phyloP scores from a whole-genome alignment of 1,284 basidiomycete genomes.

The Pholiota adiposa region DNA sequence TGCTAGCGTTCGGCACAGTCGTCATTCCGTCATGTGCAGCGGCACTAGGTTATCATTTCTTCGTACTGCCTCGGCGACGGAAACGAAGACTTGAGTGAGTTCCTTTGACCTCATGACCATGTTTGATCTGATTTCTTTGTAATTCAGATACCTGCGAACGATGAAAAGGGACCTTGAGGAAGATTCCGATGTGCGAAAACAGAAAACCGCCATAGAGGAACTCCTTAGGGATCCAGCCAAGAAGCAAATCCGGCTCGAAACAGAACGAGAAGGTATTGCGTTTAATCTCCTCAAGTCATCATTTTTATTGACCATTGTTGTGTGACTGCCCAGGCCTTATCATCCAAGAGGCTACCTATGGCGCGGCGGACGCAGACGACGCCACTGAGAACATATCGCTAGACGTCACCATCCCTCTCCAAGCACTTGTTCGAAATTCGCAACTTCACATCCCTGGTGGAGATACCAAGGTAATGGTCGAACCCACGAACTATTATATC shows the following conservation, averaged over 20 bases:
- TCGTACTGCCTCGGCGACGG: constrained; percentile 58
- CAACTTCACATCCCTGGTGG: constrained; percentile 82
- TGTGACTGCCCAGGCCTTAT: constrained; percentile 60
- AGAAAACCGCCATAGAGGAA: constrained; percentile 34
- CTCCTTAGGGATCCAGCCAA: constrained; percentile 42
- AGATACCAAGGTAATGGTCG: constrained; percentile 59
- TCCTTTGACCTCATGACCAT: neutral
- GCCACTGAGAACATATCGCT: constrained; percentile 58
- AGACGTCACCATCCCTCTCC: constrained; percentile 81
- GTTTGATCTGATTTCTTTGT: neutral
- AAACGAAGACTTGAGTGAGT: constrained; percentile 50
- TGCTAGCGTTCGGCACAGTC: constrained; percentile 44
- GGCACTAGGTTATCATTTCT: constrained; percentile 56
- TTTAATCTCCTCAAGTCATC: neutral
- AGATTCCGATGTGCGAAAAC: constrained; percentile 36
- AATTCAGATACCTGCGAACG: constrained; percentile 39
- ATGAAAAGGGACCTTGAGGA: constrained; percentile 39
- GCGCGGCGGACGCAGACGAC: constrained; percentile 55
- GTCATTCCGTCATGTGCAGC: constrained; percentile 57
- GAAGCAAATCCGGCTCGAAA: constrained; percentile 39
- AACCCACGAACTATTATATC: constrained; percentile 8
- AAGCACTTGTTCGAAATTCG: constrained; percentile 80
- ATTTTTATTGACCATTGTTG: constrained; percentile 9
- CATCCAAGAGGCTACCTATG: constrained; percentile 75
- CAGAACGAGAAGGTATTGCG: constrained; percentile 37